Percentiles rank a stretch among this genome's conserved stretches.
These are phyloP conservation scores for Marchantia polymorpha DNA, from an alignment of 225 moss, liverwort and hornwort genomes.

Conservation along the genomic window DNA sequence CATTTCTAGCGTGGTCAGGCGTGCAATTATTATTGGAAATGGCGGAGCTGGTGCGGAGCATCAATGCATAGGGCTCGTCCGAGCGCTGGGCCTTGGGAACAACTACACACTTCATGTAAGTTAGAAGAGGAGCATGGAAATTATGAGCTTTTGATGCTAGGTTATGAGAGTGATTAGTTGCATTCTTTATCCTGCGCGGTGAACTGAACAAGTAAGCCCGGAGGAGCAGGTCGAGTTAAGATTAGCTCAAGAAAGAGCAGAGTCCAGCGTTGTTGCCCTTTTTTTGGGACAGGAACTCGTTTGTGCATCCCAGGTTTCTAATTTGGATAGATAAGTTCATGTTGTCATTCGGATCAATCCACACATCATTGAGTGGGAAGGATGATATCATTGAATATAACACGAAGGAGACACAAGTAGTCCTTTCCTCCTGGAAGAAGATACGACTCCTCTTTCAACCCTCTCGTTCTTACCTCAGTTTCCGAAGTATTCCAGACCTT, in stretches of 20 bases:
- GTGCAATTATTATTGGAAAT: conserved; percentile 84
- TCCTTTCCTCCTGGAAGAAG: not conserved
- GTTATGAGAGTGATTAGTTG: not conserved
- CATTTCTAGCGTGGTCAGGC: conserved; percentile 77
- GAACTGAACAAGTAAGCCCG: not conserved
- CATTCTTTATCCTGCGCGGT: not conserved
- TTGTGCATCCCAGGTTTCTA: not conserved
- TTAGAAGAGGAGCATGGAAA: not conserved
- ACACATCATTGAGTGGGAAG: not conserved
- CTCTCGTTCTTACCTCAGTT: not conserved
- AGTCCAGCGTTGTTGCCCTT: not conserved
- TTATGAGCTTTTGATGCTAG: not conserved
- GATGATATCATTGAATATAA: not conserved
- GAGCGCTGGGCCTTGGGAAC: conserved; percentile 74
- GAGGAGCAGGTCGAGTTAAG: not conserved
- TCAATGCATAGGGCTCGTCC: conserved; percentile 83
- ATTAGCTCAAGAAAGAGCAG: not conserved
- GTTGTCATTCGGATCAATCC: not conserved
- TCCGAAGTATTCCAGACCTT: not conserved
- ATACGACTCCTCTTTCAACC: not conserved
- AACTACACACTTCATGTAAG: conserved; percentile 64
- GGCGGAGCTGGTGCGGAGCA: conserved; percentile 89
- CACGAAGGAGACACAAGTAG: not conserved
- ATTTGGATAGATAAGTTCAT: not conserved
- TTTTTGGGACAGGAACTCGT: not conserved